Evolutionary conservation across 2,329 filamentous ascomycete genomes (phyloP), one percentile per base, ranked within the genome.

Genomic region (Cladosporium sp.): DNA sequence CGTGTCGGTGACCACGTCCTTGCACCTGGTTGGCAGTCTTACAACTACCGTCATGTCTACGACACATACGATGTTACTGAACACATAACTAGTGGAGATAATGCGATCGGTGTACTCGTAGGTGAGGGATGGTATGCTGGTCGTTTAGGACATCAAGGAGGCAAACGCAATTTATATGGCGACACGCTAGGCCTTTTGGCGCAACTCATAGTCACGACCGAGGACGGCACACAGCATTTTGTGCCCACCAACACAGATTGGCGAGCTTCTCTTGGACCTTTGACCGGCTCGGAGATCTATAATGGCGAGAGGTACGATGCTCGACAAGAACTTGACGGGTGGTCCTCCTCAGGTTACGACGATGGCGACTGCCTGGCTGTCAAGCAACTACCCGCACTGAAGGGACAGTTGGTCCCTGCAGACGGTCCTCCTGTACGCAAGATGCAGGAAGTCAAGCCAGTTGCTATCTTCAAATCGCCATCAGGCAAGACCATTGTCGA

Each of bases 21-120:
- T 37, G 80, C 83, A 28, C 84, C 84, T 0, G 84, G 84, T 0
- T 86, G 83, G 82, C 80, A 81, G 50, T 80, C 79, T 2, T 87
- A 86, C 67, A 74, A 79, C 0, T 73, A 81, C 57, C 78, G 84
- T 0, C 78, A 83, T n/a, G 75, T 79, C 1, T 88, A 87, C 67
- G 80, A 86, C 63, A 83, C 81, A 0, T 84, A 83, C 64, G 83
- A 87, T 67, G 81, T 87, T 1, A 80, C 79, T 0, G 66, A 75
- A 0, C 74, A 82, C 0, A 64, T 86, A 1, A 66, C 62, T 4
- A 57, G 14, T 23, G 72, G 71, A 1, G 50, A 69, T 0, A 85
- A 85, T 68, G 74, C 72, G 0, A 72, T 84, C 37, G 79, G 76
- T 0, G 75, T 79, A 3, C 76, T 78, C 16, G 76, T 84, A 26